phyloP scores from a whole-genome alignment of 1,139 yeast species.

The Suhomyces guaymorum region DNA sequence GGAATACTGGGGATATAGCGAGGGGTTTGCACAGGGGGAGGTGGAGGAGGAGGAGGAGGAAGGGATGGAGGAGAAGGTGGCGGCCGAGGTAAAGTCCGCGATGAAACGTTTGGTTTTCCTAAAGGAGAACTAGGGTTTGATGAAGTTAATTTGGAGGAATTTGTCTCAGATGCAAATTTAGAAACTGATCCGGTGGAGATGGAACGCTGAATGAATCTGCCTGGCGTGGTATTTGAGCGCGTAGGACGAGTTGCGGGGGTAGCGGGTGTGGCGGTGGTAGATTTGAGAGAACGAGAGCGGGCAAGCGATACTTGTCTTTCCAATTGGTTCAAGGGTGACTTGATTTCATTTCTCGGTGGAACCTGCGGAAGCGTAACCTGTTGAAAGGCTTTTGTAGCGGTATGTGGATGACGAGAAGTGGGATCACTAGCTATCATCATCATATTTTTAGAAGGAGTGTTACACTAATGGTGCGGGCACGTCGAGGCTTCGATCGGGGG shows the following conservation, averaged over 20 bases:
- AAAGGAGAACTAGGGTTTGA: not conserved
- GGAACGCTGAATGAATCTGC: not conserved
- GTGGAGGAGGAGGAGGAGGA: not conserved
- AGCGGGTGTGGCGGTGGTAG: slow-evolving; percentile 1
- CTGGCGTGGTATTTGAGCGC: slow-evolving; percentile 8
- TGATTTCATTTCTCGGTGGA: slow-evolving; percentile 8
- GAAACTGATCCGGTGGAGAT: not conserved
- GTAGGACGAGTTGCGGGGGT: slow-evolving; percentile 1
- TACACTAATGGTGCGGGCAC: slow-evolving; percentile 8
- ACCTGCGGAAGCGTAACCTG: too few species aligned
- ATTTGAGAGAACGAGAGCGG: slow-evolving; percentile 12
- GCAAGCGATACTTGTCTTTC: slow-evolving; percentile 19
- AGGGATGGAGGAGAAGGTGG: not conserved
- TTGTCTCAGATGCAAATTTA: not conserved
- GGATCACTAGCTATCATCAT: slow-evolving; percentile 8
- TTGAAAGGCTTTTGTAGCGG: too few species aligned
- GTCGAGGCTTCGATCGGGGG: not conserved
- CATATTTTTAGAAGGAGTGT: slow-evolving; percentile 12
- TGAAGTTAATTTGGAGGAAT: too few species aligned
- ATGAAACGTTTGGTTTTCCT: too few species aligned
- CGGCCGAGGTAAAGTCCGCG: too few species aligned
- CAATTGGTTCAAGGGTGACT: slow-evolving; percentile 17
- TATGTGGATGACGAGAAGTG: slow-evolving; percentile 4
- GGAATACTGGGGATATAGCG: slow-evolving; percentile 1
- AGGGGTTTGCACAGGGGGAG: slow-evolving; percentile 1